These are phyloP conservation scores for Stentor coeruleus DNA, from an alignment of 73 alveolate genomes.

Conservation along the genomic window DNA sequence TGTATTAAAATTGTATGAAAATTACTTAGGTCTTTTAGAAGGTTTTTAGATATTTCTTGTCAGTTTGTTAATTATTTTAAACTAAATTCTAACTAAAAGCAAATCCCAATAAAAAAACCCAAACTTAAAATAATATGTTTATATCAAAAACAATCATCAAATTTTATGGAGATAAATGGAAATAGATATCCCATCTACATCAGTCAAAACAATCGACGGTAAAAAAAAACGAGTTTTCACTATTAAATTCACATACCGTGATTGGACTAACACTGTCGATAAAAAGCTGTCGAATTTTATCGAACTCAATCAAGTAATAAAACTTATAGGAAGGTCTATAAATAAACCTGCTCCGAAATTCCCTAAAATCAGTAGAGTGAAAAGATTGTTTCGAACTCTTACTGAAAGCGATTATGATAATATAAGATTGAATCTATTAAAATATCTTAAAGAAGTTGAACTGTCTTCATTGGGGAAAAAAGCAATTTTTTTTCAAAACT, in stretches of 20 bases:
- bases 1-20: too few relatives aligned
- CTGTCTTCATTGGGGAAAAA: background rate
- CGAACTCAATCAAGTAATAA: constrained; percentile 7
- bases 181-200: background rate
- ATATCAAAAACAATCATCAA: too few relatives aligned
- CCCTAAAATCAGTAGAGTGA: background rate
- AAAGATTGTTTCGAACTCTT: background rate
- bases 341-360: background rate
- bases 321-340: background rate
- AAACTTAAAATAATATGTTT: too few relatives aligned
- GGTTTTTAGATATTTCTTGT: too few relatives aligned
- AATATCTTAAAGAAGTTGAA: background rate
- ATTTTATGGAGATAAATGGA: background rate
- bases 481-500: background rate
- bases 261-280: background rate
- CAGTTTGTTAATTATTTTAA: too few relatives aligned
- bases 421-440: background rate
- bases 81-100: too few relatives aligned
- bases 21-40: too few relatives aligned
- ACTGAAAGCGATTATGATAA: background rate
- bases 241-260: background rate
- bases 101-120: too few relatives aligned
- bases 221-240: background rate
- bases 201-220: background rate
- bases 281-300: background rate